Evolutionary conservation across 306 rosid genomes (phyloP), one percentile per base, ranked within the genome.

Genomic region (Casuarina cunninghamiana): DNA sequence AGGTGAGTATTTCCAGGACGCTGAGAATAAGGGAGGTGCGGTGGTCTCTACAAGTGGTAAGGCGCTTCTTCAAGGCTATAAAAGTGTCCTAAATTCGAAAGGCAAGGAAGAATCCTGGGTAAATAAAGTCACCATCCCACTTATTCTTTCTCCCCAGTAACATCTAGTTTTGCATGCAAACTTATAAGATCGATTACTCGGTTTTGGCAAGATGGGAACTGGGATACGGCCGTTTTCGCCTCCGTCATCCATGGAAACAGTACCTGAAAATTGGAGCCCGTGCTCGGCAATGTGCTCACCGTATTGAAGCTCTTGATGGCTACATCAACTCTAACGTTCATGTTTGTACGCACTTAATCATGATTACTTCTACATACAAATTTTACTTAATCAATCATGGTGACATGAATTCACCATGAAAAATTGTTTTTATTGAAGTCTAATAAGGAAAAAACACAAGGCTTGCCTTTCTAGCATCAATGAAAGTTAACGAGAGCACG

Each of bases 121-220:
- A 79, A 78, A 69, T 73, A 26, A 26, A 26, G 32, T 26, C 32
- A 26, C 32, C 32, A 26, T 26, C 32, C 32, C 32, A 26, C 32
- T 26, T 26, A 26, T 26, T 26, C 32, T 0, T 26, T 26, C 32
- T 26, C 32, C 32, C 32, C 1, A 26, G 1, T 26, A 26, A 26
- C 32, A 26, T 26, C 32, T 26, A 26, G 1, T 26, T 26, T 26
- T 26, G 32, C 32, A 26, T 26, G 32, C 32, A 26, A 26, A 0
- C 32, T 0, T 0, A 26, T 26, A 26, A 26, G 32, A 26, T 26
- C 32, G 32, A 26, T 26, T 26, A 26, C 32, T 26, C 32, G 32
- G n/a, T 10, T 45, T 91, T 93, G 46, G 97, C 97, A 57, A 85
- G 89, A 81, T 95, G 98, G 98, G 99, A 95, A 76, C 97, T 97